Evolutionary conservation across 306 rosid species (phyloP), one percentile per base, ranked within the genome.

Genomic region (Glycine latifolia): DNA sequence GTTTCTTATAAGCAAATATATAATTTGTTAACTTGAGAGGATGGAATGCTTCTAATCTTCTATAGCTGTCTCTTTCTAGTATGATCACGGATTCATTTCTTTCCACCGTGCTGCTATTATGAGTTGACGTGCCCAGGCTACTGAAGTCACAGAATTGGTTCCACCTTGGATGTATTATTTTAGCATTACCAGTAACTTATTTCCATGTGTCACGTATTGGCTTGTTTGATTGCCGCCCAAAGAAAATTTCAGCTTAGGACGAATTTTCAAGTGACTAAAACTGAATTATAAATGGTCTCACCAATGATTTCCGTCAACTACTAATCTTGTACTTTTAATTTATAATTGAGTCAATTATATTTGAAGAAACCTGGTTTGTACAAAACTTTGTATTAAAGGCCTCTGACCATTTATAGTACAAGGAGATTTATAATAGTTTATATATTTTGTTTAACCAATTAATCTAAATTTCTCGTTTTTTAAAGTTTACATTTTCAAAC

Each of bases 1-100:
- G 20, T 55, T 60, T 43, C 62, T 39, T 78, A 46, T 43, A 48
- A 48, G 62, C 48, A 3, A 11, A 50, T 77, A 49, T 73, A 50
- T 26, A 3, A 37, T 53, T 31, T n/a, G 59, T 46, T n/a, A 75
- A 75, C 35, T 37, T 67, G 67, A 78, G 20, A 20, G 0, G 14
- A 63, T 31, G 53, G 12, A 52, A 68, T 26, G 20, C 20, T 20
- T 20, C 20, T 20, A 20, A 20, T 20, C 9, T 33, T 35, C 8
- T 63, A 6, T 63, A 63, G 15, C 5, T 3, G 47, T 26, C 31
- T 26, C 31, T 26, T 26, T 26, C 31, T 26, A 26, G 1, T 26
- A 26, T 26, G 31, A 1, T 12, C 37, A 20, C 37, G 65, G 35
- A 3, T 59, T 20, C 65, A 3, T 17, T 17, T 59, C 31, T 20